Evolutionary conservation across 31 red algal genomes (phyloP), one percentile per base, ranked within the genome.

Genomic region (Porphyra umbilicalis): DNA sequence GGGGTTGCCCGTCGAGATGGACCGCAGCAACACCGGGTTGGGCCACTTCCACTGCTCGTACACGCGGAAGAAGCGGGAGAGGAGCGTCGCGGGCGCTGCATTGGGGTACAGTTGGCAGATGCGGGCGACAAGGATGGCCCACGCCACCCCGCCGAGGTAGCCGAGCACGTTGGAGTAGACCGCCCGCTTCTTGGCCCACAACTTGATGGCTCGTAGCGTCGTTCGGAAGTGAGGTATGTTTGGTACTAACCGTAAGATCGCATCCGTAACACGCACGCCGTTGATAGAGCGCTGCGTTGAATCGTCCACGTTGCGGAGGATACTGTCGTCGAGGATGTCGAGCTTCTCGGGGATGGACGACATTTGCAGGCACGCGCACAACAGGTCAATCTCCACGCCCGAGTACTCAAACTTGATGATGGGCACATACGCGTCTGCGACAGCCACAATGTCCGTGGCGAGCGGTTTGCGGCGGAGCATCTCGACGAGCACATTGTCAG

Each of bases 21-120:
- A 68, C 33, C 88, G 88, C 68, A 98, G 77, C 34, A 95, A 77
- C 57, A 98, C 92, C 32, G 96, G 96, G 32, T 94, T 94, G 10
- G 96, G 91, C 96, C 96, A 98, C 36, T 98, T 94, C 96, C 96
- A 98, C 78, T 98, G 89, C 40, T 85, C 92, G 76, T 95, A 98
- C 34, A 98, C 80, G 34, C 86, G 77, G 82, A 95, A 98, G 81
- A 98, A 98, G 74, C 87, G 77, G 34, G 91, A 85, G 6, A 96
- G 79, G 8, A 96, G 77, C 76, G 78, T 77, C 33, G 88, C 88
- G 37, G 97, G 77, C 14, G 91, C 81, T 32, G 97, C 97, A 81
- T 93, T 90, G 10, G 96, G 96, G 83, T 98, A 98, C 9, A 98
- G 88, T 79, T 98, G 96, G 80, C 96, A 98, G 7, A 98, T 91